Base-by-base conservation (phyloP, 768 basidiomycete genomes). In the Mycena haematopus region DNA sequence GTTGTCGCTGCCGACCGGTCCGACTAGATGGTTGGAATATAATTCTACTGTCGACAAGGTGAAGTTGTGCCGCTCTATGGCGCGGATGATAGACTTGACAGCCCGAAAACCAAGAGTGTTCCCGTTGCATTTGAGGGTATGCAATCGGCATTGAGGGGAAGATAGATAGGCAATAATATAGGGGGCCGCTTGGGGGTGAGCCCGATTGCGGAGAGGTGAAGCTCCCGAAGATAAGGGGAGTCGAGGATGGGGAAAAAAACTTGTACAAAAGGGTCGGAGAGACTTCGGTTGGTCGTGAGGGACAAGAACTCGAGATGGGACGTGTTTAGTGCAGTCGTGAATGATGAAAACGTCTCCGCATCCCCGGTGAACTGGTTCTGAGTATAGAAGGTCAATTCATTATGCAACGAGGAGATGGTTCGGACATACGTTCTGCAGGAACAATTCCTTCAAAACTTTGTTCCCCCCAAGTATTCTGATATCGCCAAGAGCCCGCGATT, bases 401-500 rank as follows among this genome's bases (percentile, higher is more conserved):
- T 25, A 21, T 65, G 22, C 22, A 21, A 22, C 22, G 33, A 58
- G 63, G 17, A 58, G 50, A 17, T 44, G 5, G 40, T 29, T 29
- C 31, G 31, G 10, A 76, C 84, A 68, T 65, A 90, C 89, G 57
- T 85, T 83, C 67, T 85, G 85, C 36, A 90, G 75, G 65, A 82
- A 82, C 14, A 90, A 68, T 47, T 80, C 79, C 66, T 77, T 78
- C 45, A 90, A 69, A 24, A 74, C 67, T 0, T 58, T 65, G 66
- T 87, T 88, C 10, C 74, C 51, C 73, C 73, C 31, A 90, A 61
- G 70, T 86, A 89, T 40, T 74, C 69, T 6, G 80, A 70, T 44
- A 90, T 81, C n/a, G 84, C 81, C 49, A 77, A 69, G 6, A 90
- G 78, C 6, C 87, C 86, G 36, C 71, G 70, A 67, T 87, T 78